Evolutionary conservation across 805 yeast genomes (phyloP), one percentile per base, ranked within the genome.

Genomic region (Ogataea paradorogensis): DNA sequence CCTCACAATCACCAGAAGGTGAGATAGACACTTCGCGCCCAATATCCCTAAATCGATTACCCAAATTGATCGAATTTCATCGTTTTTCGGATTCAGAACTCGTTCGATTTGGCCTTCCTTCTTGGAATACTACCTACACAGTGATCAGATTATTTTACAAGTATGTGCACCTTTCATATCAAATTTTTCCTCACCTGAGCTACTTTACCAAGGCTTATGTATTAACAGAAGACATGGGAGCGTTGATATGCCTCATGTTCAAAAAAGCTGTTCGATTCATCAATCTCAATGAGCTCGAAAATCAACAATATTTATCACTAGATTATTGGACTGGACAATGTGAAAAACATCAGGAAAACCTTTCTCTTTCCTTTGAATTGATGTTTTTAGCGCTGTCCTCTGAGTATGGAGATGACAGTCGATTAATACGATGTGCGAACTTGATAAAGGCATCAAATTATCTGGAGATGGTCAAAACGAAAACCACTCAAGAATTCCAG

Each of bases 81-180:
- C 36, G 30, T 1, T 46, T 67, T 7, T 48, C 62, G 1, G 63
- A 63, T 27, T 50, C 51, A 9, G 63, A 61, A 18, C 47, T 68
- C 7, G 52, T 45, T 8, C 44, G 45, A 25, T 55, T 58, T 30
- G 71, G 67, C 7, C 50, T 71, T 7, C 76, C 76, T 3, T 42
- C 58, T 26, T 59, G 65, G 60, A 42, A 48, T 30, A 59, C 62
- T 0, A 53, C 67, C 2, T 56, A 55, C 26, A 43, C 52, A 2
- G 45, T 70, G 29, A 51, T 70, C 28, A 71, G 68, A 37, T 42
- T 69, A 7, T 71, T 59, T 45, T 71, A 67, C 48, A 52, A 67
- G 28, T 71, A 69, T 47, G 56, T 64, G n/a, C 66, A 69, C 37
- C 61, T 67, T 7, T 56, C 66, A 6, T 55, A 63, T 31, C 59